Percentiles rank a stretch among this genome's conserved stretches.
These are phyloP conservation scores for Vitis riparia DNA, from an alignment of 164 flowering plant genomes.

Conservation along the genomic window DNA sequence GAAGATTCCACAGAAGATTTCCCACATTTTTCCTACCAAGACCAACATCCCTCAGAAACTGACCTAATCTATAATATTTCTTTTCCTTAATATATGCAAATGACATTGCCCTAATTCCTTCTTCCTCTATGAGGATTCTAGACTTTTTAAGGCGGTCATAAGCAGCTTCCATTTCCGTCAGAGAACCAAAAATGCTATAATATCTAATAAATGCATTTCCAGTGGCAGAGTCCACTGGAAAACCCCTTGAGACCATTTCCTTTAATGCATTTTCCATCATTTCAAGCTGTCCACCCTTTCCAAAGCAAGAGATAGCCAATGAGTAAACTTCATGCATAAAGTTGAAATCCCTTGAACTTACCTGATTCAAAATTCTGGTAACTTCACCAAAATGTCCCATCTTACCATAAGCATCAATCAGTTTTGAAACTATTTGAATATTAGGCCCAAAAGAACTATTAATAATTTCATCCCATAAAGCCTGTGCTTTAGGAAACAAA, in stretches of 20 bases:
- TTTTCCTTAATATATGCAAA: constrained; percentile 58
- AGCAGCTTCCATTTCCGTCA: constrained; percentile 68
- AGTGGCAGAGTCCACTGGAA: constrained; percentile 50
- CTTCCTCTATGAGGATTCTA: constrained; percentile 59
- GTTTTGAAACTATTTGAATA: constrained; percentile 36
- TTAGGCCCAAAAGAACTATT: constrained; percentile 56
- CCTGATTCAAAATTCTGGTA: constrained; percentile 36
- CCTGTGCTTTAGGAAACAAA: constrained; percentile 35
- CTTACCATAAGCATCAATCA: constrained; percentile 57
- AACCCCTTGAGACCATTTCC: constrained; percentile 62
- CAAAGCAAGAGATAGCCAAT: constrained; percentile 65
- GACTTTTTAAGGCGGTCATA: constrained; percentile 68
- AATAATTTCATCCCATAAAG: constrained; percentile 61
- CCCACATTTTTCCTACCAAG: constrained; percentile 70
- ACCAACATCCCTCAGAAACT: constrained; percentile 74
- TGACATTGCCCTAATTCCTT: constrained; percentile 73
- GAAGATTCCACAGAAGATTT: constrained; percentile 81
- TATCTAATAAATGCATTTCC: constrained; percentile 65
- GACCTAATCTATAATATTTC: constrained; percentile 65
- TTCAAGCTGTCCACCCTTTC: constrained; percentile 60
- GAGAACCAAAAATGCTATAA: constrained; percentile 61
- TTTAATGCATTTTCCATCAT: constrained; percentile 64
- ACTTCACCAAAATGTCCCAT: constrained; percentile 49
- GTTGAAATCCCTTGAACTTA: constrained; percentile 34
- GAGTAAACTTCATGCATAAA: constrained; percentile 43